Base-by-base conservation (phyloP, 2,329 filamentous ascomycete genomes). In the Hypoxylon sp. region DNA sequence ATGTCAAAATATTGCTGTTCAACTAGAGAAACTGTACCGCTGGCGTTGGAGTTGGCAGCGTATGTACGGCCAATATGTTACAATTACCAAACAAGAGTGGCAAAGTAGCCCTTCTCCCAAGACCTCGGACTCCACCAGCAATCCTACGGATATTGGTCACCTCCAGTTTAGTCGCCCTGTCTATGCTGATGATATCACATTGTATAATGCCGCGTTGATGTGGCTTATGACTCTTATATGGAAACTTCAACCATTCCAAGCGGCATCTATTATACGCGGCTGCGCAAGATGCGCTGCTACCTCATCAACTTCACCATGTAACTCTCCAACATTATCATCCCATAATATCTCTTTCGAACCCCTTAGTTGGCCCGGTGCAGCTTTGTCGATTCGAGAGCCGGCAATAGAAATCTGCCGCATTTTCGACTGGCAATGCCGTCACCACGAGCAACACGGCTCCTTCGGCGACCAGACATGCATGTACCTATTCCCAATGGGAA, bases 1-100 rank as follows among this genome's bases (percentile, higher is more conserved):
- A 5, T 63, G 66, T 26, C 46, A 26, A 53, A 42, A 47, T 1
- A 48, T 73, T 22, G 42, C 51, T 22, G 17, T 17, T 24, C 69
- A 70, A 19, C 61, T 73, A 11, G 64, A 71, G 17, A 68, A 51
- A 37, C 66, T 73, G 14, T 73, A 70, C 33, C 64, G 54, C 6
- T 73, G 71, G 69, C 71, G 69, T 46, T 73, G 69, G 69, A 35
- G 66, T 19, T 71, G 71, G 71, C 71, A 73, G 11, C 53, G 35
- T 6, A 55, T 61, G 26, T 65, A 66, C 33, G 66, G 71, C 14
- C 69, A 61, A 48, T 59, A 55, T 39, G 59, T 71, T 26, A 51
- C 63, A 1, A 14, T 33, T 26, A 46, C 55, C 19, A 29, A 33
- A 19, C 24, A 42, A 14, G 29, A 51, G 14, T 48, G 60, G 50